Base-by-base conservation (phyloP, 805 yeast species). In the Ogataea glucozyma region DNA sequence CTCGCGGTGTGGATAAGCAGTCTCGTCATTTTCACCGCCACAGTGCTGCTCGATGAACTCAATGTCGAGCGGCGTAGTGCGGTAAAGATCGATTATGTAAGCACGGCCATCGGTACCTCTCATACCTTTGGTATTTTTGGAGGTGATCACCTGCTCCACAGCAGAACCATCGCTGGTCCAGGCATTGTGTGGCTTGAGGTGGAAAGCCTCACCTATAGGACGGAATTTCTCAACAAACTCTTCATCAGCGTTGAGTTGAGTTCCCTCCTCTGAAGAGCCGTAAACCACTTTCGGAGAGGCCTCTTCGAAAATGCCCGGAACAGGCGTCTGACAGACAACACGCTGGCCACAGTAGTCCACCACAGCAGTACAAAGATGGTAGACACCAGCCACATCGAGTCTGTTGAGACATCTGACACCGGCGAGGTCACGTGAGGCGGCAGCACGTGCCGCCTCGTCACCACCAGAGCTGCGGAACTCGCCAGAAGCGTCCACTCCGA, bases 301-400 rank as follows among this genome's bases (percentile, higher is more conserved):
- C 43, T 75, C 73, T 41, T 77, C 70, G 63, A 85, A 83, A 43
- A 85, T 79, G 46, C 98, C 98, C 12, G 99, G 99, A 32, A 91
- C 95, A 10, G 97, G 96, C 11, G 96, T 87, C 69, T 91, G 98
- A 62, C 95, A 88, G 27, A 91, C 75, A 26, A 91, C 72, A 63
- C 98, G 78, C 56, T 80, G 83, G 48, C 98, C 99, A 58, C 86
- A 81, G 67, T 79, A 91, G 64, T 91, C 98, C 43, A 91, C 87
- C 45, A 89, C 75, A n/a, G 90, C 75, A 4, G 97, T 86, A 54
- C 87, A 78, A 46, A 91, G 71, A 39, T 84, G 83, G 57, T 80
- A 78, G 29, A 89, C 71, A 33, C 82, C 87, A 9, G 67, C 67
- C 24, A 79, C 58, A 54, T 85, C 88, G 32, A 84, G 65, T 53